A percentile compares a stretch with the other conserved stretches of the same genome.
These are phyloP conservation scores for Russula vinacea DNA, from an alignment of 768 basidiomycete genomes.

Conservation along the genomic window DNA sequence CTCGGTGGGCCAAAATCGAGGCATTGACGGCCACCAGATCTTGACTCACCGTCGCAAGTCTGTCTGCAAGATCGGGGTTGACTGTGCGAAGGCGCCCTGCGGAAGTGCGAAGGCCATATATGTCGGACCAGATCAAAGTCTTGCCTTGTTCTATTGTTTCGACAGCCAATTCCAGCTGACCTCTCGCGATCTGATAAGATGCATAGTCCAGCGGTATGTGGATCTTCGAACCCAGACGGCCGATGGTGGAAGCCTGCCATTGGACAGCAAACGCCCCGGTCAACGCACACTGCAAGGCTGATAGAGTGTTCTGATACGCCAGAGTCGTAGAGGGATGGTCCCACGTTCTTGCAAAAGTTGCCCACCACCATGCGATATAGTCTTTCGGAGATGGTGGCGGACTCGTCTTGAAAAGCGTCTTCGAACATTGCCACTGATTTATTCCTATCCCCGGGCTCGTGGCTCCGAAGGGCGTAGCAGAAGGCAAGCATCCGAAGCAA, in stretches of 20 bases:
- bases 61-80: neutral
- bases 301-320: constrained; percentile 11
- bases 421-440: neutral
- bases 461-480: constrained; percentile 1
- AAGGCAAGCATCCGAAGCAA: constrained; percentile 7
- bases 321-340: constrained; percentile 2
- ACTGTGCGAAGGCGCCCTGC: neutral
- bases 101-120: constrained; percentile 7
- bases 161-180: constrained; percentile 8
- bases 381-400: neutral
- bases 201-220: constrained; percentile 9
- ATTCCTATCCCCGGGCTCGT: neutral
- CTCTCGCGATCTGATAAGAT: constrained; percentile 2
- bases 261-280: neutral
- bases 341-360: neutral
- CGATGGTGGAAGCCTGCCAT: neutral
- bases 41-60: neutral
- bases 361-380: constrained; percentile 3
- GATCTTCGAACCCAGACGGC: neutral
- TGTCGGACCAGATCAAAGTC: constrained; percentile 14
- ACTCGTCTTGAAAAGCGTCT: constrained; percentile 2
- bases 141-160: constrained; percentile 17
- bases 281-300: neutral
- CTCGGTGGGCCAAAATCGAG: neutral
- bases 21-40: neutral